Conservation (phyloP, 2,329 filamentous ascomycete species). For the Aspergillus sp. region DNA sequence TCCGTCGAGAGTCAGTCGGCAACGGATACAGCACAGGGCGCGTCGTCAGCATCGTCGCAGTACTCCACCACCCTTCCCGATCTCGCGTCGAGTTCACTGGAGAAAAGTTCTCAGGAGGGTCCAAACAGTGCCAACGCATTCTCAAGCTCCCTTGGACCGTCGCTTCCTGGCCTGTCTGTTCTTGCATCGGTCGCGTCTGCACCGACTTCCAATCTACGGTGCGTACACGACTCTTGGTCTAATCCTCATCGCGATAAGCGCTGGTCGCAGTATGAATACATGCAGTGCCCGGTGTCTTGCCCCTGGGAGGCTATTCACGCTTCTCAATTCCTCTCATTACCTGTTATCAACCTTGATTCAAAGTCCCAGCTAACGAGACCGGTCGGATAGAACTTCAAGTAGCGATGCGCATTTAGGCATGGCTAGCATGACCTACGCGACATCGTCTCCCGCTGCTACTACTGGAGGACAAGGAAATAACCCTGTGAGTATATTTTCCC, state of each 20-base stretch:
- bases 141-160: constrained; percentile 37
- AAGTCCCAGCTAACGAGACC: constrained; percentile 22
- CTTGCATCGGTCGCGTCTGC: constrained; percentile 59
- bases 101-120: constrained; percentile 28
- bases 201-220: constrained; percentile 53
- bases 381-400: constrained; percentile 30
- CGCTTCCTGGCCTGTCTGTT: constrained; percentile 59
- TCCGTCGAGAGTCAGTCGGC: constrained; percentile 48
- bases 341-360: background rate
- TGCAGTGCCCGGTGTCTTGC: background rate
- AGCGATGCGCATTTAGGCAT: constrained; percentile 53
- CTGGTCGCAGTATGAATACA: background rate
- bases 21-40: constrained; percentile 44
- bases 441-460: constrained; percentile 64
- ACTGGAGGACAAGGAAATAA: constrained; percentile 60
- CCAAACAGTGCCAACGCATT: constrained; percentile 28
- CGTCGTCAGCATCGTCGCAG: constrained; percentile 55
- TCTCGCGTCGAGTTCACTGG: constrained; percentile 27
- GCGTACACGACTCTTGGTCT: constrained; percentile 26
- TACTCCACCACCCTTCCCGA: constrained; percentile 39
- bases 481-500: constrained; percentile 38
- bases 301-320: background rate
- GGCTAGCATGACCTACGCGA: constrained; percentile 62
- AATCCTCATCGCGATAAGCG: background rate
- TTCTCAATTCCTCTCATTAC: background rate